Percentiles rank a stretch among this genome's conserved stretches.
Evolutionary conservation across 805 yeast genomes (phyloP).

Genomic region (Sugiyamaella boreocaroliniensis): DNA sequence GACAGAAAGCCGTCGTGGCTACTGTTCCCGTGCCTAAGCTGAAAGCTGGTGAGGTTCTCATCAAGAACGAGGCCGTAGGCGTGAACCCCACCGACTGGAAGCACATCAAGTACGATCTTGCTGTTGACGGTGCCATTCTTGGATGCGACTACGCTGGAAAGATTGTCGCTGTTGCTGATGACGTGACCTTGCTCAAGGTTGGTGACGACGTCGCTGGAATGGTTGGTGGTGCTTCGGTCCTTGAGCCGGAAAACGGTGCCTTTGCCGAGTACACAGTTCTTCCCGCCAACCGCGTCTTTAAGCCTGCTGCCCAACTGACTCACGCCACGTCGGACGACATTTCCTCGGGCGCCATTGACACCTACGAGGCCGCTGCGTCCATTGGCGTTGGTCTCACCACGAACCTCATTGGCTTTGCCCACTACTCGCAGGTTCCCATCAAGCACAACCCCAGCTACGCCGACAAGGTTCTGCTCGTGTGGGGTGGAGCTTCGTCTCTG

Average conservation of each 20-base stretch:
- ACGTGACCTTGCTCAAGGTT: constrained; percentile 35
- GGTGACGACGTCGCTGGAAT: constrained; percentile 56
- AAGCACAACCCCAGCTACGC: constrained; percentile 21
- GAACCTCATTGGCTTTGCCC: constrained; percentile 36
- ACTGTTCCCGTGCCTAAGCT: constrained; percentile 33
- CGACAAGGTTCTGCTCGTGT: constrained; percentile 21
- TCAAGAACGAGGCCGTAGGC: constrained; percentile 50
- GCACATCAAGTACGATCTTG: constrained; percentile 39
- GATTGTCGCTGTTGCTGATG: constrained; percentile 45
- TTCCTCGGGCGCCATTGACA: constrained; percentile 36
- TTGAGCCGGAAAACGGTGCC: constrained; percentile 44
- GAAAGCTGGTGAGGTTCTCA: constrained; percentile 36
- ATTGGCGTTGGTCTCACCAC: constrained; percentile 49
- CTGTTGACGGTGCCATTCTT: constrained; percentile 42
- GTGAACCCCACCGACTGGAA: constrained; percentile 71
- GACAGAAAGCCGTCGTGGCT: constrained; percentile 26
- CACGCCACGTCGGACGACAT: constrained; percentile 23
- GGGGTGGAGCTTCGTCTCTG: constrained; percentile 55
- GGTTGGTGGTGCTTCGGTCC: constrained; percentile 47
- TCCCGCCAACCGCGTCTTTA: constrained; percentile 33
- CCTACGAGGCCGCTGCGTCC: constrained; percentile 62
- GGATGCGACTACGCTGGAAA: constrained; percentile 61
- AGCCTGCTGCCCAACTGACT: constrained; percentile 19
- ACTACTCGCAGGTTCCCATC: constrained; percentile 28
- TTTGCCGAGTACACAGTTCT: constrained; percentile 49